phyloP scores from a whole-genome alignment of 2,329 filamentous ascomycete genomes.

The Sclerotinia trifoliorum region DNA sequence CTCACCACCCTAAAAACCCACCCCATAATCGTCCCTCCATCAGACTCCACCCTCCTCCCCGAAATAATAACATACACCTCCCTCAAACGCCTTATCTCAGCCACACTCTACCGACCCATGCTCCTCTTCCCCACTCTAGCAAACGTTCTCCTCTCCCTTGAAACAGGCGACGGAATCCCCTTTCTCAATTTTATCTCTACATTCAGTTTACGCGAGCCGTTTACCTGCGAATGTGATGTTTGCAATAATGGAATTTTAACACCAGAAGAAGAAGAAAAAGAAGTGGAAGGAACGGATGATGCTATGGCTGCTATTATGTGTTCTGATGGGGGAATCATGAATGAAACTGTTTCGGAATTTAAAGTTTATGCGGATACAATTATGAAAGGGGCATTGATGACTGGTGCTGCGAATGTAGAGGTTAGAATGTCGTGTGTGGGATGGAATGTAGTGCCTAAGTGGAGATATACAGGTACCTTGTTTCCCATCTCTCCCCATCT shows the following conservation, averaged over 20 bases:
- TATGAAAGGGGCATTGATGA: not conserved
- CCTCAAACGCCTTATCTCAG: conserved; percentile 34
- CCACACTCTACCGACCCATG: conserved; percentile 37
- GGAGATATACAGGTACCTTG: conserved; percentile 31
- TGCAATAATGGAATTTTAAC: conserved; percentile 8
- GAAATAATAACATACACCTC: conserved; percentile 38
- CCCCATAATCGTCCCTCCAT: conserved; percentile 34
- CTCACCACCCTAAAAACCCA: conserved; percentile 44
- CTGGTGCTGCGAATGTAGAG: conserved; percentile 38
- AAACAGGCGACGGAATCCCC: conserved; percentile 45
- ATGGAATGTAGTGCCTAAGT: conserved; percentile 39
- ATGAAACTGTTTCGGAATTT: conserved; percentile 33
- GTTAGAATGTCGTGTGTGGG: conserved; percentile 42
- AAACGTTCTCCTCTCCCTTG: conserved; percentile 33
- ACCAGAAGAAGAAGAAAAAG: conserved; percentile 17
- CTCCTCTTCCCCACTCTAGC: conserved; percentile 37
- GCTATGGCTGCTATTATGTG: conserved; percentile 37
- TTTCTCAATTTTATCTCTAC: conserved; percentile 37
- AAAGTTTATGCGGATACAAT: conserved; percentile 30
- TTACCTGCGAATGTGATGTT: conserved; percentile 20
- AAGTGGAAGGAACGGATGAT: conserved; percentile 30
- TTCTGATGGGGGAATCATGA: conserved; percentile 31
- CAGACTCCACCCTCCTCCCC: conserved; percentile 20
- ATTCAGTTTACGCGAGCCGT: conserved; percentile 23
- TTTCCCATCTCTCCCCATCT: too few species aligned